Evolutionary conservation across 106 monocot species (phyloP).

Genomic region (Acorus calamus): DNA sequence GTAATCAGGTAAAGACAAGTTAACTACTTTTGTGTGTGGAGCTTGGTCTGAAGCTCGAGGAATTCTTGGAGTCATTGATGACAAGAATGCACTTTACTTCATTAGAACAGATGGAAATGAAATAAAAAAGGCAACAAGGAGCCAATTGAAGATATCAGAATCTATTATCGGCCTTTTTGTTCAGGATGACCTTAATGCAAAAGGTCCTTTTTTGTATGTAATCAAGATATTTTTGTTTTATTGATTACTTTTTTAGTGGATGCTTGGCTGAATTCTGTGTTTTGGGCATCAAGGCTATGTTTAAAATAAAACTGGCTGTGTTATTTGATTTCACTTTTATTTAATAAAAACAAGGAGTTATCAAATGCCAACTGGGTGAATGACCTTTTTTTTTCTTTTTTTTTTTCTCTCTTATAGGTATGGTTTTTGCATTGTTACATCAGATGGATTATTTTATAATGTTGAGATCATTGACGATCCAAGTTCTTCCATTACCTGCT

Average conservation of each 20-base stretch:
- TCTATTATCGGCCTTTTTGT: slow-evolving; percentile 48
- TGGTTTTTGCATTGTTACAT: slow-evolving; percentile 49
- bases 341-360: too few species aligned
- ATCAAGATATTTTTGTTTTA: too few species aligned
- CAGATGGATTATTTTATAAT: slow-evolving; percentile 55
- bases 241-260: too few species aligned
- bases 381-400: background rate
- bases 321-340: too few species aligned
- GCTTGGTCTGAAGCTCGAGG: slow-evolving; percentile 76
- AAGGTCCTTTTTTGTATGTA: background rate
- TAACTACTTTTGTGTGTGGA: slow-evolving; percentile 45
- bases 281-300: too few species aligned
- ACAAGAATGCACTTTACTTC: slow-evolving; percentile 47
- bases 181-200: slow-evolving; percentile 28
- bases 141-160: slow-evolving; percentile 45
- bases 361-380: background rate
- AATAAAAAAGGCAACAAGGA: slow-evolving; percentile 41
- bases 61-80: slow-evolving; percentile 67
- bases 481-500: slow-evolving; percentile 11
- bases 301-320: too few species aligned
- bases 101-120: slow-evolving; percentile 68
- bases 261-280: too few species aligned
- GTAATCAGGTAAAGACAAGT: slow-evolving; percentile 47
- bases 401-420: slow-evolving; percentile 22
- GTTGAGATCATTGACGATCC: slow-evolving; percentile 40